These are phyloP conservation scores for Orbilia oligospora DNA, from an alignment of 2,329 filamentous ascomycete species.

Conservation along the genomic window DNA sequence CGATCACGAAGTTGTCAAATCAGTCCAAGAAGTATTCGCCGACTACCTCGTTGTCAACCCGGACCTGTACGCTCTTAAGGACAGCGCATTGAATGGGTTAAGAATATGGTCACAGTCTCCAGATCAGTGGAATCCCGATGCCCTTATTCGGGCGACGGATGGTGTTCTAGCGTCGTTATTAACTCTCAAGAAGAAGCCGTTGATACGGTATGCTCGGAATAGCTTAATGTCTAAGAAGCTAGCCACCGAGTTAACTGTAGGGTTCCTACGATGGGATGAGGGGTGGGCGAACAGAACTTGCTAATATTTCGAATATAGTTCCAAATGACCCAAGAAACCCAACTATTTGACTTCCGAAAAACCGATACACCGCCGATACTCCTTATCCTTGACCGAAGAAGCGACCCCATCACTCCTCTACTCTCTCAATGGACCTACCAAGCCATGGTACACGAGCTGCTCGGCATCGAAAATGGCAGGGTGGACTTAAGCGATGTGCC, in stretches of 20 bases:
- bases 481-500: slow-evolving; percentile 88
- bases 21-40: slow-evolving; percentile 94
- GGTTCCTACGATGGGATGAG: background rate
- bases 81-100: slow-evolving; percentile 46
- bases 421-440: slow-evolving; percentile 99
- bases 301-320: slow-evolving; percentile 72
- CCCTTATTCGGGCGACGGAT: slow-evolving; percentile 87
- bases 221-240: slow-evolving; percentile 92
- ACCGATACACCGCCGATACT: slow-evolving; percentile 95
- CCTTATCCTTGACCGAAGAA: slow-evolving; percentile 88
- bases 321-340: slow-evolving; percentile 93
- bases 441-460: slow-evolving; percentile 98
- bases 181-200: slow-evolving; percentile 93
- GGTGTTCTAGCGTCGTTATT: slow-evolving; percentile 86
- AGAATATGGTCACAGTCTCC: slow-evolving; percentile 83
- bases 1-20: slow-evolving; percentile 95
- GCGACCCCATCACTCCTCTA: slow-evolving; percentile 93
- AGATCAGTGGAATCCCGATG: slow-evolving; percentile 91
- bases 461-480: slow-evolving; percentile 94
- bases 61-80: slow-evolving; percentile 82
- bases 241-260: slow-evolving; percentile 80
- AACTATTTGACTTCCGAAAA: slow-evolving; percentile 95
- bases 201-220: slow-evolving; percentile 93
- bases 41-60: slow-evolving; percentile 96
- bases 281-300: background rate